A percentile compares a stretch with the other conserved stretches of the same genome.
phyloP scores from a whole-genome alignment of 202 grass and related monocot genomes.

The Zizania palustris region DNA sequence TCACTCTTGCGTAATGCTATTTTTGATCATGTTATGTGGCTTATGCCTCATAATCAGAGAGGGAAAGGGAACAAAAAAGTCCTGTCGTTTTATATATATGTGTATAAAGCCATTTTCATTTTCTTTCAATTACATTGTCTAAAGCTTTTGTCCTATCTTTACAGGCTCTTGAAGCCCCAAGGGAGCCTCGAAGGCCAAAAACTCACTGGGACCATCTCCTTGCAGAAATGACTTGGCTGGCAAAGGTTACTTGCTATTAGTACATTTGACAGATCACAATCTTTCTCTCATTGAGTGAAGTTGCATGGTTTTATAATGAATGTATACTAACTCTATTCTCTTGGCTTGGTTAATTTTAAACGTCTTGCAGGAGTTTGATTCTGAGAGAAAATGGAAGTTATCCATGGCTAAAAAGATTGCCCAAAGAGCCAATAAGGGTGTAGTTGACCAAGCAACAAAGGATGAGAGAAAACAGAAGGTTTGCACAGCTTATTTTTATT shows the following conservation, averaged over 20 bases:
- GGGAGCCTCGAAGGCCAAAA: conserved; percentile 83
- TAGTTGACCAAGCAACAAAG: conserved; percentile 77
- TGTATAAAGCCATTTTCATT: not conserved
- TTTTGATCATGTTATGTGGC: conserved; percentile 32
- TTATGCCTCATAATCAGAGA: not conserved
- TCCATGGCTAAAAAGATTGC: conserved; percentile 93
- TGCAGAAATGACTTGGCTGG: conserved; percentile 89
- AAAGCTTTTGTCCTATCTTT: conserved; percentile 9
- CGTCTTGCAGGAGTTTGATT: conserved; percentile 84
- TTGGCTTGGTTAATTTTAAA: conserved; percentile 36
- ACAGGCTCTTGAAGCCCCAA: conserved; percentile 87
- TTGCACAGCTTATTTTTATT: conserved; percentile 14
- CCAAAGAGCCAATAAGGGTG: conserved; percentile 75
- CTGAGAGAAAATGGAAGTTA: conserved; percentile 98
- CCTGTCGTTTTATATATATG: conserved; percentile 24
- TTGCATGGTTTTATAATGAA: conserved; percentile 3
- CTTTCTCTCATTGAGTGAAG: not conserved
- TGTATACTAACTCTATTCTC: conserved; percentile 17
- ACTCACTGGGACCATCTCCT: conserved; percentile 97
- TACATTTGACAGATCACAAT: conserved; percentile 14
- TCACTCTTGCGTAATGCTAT: conserved; percentile 15
- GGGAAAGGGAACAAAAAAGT: not conserved
- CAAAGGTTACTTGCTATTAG: conserved; percentile 66
- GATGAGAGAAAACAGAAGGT: conserved; percentile 97
- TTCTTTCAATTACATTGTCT: conserved; percentile 15